Conservation (phyloP, 1,139 yeast genomes). For the Nadsonia commutata region DNA sequence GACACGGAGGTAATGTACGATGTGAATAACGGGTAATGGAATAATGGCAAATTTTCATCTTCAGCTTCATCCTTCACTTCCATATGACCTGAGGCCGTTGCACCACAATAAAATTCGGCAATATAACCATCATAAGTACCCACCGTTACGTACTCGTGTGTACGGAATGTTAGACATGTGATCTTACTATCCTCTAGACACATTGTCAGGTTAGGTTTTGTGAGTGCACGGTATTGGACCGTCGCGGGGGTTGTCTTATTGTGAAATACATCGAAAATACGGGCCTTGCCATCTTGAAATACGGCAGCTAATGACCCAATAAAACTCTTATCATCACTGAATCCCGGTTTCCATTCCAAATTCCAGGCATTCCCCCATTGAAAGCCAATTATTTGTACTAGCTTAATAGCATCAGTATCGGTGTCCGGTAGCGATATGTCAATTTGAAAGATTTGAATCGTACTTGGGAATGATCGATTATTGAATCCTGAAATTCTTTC, state of each 20-base stretch:
- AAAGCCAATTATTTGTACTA: slow-evolving; percentile 28
- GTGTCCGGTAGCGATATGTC: slow-evolving; percentile 11
- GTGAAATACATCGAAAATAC: slow-evolving; percentile 30
- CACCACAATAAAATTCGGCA: slow-evolving; percentile 41
- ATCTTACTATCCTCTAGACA: slow-evolving; percentile 22
- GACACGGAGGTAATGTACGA: slow-evolving; percentile 35
- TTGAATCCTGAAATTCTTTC: slow-evolving; percentile 13
- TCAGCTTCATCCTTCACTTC: slow-evolving; percentile 10
- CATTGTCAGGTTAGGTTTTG: slow-evolving; percentile 22
- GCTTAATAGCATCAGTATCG: slow-evolving; percentile 13
- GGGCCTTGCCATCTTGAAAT: slow-evolving; percentile 50
- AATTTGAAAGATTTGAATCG: slow-evolving; percentile 13
- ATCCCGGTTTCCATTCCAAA: slow-evolving; percentile 37
- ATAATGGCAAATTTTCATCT: slow-evolving; percentile 30
- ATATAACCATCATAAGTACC: slow-evolving; percentile 57
- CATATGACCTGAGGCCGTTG: slow-evolving; percentile 5
- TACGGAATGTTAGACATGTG: slow-evolving; percentile 42
- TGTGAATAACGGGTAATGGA: slow-evolving; percentile 31
- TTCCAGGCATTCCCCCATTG: slow-evolving; percentile 40
- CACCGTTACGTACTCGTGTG: slow-evolving; percentile 34
- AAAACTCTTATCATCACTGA: slow-evolving; percentile 12
- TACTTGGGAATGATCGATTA: slow-evolving; percentile 10
- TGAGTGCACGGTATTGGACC: slow-evolving; percentile 17
- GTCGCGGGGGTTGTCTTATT: slow-evolving; percentile 7
- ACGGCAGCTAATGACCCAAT: slow-evolving; percentile 36